A percentile compares a stretch with the other conserved stretches of the same genome.
Evolutionary conservation across 192 early-diverging fungal genomes (phyloP).

Genomic region (Rhizophagus sp.): DNA sequence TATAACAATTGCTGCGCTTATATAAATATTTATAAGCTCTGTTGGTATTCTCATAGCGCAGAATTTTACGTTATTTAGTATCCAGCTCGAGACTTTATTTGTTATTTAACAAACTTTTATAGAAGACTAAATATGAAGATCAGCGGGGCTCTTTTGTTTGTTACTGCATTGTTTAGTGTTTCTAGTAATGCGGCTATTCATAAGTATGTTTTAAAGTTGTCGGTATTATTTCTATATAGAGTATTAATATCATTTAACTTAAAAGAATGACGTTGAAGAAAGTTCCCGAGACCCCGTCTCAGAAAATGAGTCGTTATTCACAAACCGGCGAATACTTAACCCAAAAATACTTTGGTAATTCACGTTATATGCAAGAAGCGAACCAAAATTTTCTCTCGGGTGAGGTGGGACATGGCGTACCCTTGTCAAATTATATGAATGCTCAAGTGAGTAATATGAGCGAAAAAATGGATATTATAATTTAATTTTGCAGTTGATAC

Average conservation of each 20-base stretch:
- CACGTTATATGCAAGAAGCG: conserved; percentile 42
- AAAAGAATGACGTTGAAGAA: conserved; percentile 66
- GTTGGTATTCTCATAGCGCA: too few species aligned
- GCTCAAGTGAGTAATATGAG: conserved; percentile 60
- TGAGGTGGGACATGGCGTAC: conserved; percentile 65
- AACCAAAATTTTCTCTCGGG: conserved; percentile 51
- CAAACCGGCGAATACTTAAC: conserved; percentile 66
- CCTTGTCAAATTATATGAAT: conserved; percentile 92
- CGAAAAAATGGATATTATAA: neutral
- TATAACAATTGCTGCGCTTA: neutral
- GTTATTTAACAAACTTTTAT: neutral
- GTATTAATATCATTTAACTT: neutral
- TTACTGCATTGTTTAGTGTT: neutral
- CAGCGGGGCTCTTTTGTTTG: neutral
- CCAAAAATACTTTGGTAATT: conserved; percentile 72
- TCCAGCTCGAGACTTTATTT: neutral
- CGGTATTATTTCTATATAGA: neutral
- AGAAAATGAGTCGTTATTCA: conserved; percentile 61
- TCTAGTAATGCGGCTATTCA: conserved; percentile 2
- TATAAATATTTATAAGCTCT: neutral
- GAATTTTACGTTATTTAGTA: neutral
- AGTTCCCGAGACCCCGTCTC: conserved; percentile 58
- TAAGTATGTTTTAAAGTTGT: neutral
- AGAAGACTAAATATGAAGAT: conserved; percentile 11
- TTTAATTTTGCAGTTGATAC: too few species aligned